Percentiles rank a stretch among this genome's conserved stretches.
These are phyloP conservation scores for Thelonectria discophora DNA, from an alignment of 2,329 filamentous ascomycete species.

Conservation along the genomic window DNA sequence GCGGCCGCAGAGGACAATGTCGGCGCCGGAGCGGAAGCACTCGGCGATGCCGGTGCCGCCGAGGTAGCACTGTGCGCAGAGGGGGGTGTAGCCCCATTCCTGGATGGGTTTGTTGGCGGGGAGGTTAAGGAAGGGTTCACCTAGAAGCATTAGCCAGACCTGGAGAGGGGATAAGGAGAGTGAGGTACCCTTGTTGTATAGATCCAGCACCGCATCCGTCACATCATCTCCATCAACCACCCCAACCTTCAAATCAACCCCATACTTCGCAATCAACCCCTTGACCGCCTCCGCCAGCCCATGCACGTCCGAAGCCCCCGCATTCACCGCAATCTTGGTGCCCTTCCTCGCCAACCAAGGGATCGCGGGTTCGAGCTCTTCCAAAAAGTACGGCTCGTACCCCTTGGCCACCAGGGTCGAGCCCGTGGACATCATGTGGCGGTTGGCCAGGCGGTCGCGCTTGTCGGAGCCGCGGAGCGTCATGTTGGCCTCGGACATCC, in stretches of 20 bases:
- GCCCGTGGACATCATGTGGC: constrained; percentile 41
- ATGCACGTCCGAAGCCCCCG: constrained; percentile 46
- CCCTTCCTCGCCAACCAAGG: constrained; percentile 41
- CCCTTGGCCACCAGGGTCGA: constrained; percentile 38
- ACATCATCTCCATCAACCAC: constrained; percentile 49
- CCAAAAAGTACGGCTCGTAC: constrained; percentile 55
- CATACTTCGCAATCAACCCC: constrained; percentile 44
- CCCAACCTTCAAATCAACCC: constrained; percentile 45
- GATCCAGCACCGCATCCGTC: constrained; percentile 37
- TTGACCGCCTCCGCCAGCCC: constrained; percentile 34
- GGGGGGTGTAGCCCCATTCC: constrained; percentile 40
- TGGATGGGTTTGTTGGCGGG: constrained; percentile 38
- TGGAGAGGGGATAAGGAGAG: rapidly evolving
- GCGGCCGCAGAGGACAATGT: constrained; percentile 57
- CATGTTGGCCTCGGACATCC: constrained; percentile 46
- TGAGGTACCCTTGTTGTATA: constrained; percentile 36
- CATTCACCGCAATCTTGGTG: constrained; percentile 50
- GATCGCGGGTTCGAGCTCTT: constrained; percentile 45
- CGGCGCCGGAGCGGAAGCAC: constrained; percentile 51
- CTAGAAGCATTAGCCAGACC: constrained; percentile 6
- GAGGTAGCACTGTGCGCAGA: constrained; percentile 53
- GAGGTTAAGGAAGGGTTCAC: constrained; percentile 36
- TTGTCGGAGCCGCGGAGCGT: constrained; percentile 43
- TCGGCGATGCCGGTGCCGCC: constrained; percentile 57
- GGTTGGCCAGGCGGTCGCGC: constrained; percentile 36